A percentile compares a stretch with the other conserved stretches of the same genome.
Conservation (phyloP, 305 asterid genomes). For the Rubia tinctorum region DNA sequence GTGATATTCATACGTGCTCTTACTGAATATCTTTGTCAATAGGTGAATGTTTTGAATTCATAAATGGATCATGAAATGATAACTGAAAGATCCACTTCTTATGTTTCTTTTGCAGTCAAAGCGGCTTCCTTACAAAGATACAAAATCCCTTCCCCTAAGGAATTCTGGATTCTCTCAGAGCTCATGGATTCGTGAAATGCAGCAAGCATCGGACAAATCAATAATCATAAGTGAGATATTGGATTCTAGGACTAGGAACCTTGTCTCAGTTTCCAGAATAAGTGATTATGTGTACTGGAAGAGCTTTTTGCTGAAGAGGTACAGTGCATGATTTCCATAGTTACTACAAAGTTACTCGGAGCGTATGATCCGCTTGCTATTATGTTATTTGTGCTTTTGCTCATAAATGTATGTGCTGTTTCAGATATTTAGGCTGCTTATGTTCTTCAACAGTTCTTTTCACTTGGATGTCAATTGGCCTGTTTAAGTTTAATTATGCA, state of each 20-base stretch:
- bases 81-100: conserved; percentile 7
- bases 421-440: background rate
- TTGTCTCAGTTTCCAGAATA: conserved; percentile 88
- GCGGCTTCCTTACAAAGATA: conserved; percentile 71
- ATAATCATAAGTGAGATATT: conserved; percentile 92
- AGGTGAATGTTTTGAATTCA: conserved; percentile 1
- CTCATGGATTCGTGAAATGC: conserved; percentile 97
- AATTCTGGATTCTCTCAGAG: conserved; percentile 88
- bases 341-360: background rate
- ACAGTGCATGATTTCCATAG: conserved; percentile 9
- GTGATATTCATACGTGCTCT: background rate
- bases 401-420: background rate
- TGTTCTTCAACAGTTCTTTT: background rate
- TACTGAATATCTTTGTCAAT: background rate
- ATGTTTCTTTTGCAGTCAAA: conserved; percentile 69
- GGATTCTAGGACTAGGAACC: conserved; percentile 97
- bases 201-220: conserved; percentile 94
- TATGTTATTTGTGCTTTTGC: background rate
- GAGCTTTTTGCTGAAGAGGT: conserved; percentile 98
- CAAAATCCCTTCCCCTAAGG: conserved; percentile 58
- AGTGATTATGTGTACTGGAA: conserved; percentile 95
- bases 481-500: background rate
- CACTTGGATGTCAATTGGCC: background rate
- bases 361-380: background rate
- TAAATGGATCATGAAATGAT: background rate